phyloP scores from a whole-genome alignment of 1,139 yeast genomes.

The Blastobotrys apis region DNA sequence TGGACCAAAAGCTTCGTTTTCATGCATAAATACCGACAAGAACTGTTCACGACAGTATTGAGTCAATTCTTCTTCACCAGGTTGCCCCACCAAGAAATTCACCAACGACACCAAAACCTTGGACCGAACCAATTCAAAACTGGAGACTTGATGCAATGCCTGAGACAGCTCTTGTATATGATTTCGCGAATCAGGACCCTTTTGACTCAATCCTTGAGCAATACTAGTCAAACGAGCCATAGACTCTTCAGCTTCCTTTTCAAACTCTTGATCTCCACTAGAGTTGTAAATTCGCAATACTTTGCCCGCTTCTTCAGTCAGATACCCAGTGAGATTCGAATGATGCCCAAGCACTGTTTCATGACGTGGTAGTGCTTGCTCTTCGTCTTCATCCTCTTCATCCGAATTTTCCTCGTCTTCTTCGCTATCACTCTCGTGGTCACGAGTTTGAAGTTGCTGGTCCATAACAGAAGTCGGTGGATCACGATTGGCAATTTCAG shows the following conservation, averaged over 20 bases:
- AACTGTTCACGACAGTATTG: slow-evolving; percentile 40
- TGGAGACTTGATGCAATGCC: slow-evolving; percentile 47
- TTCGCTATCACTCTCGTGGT: slow-evolving; percentile 18
- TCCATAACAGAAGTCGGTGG: slow-evolving; percentile 5
- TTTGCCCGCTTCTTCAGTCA: slow-evolving; percentile 19
- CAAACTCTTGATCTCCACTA: slow-evolving; percentile 29
- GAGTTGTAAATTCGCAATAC: slow-evolving; percentile 19
- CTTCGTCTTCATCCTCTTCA: slow-evolving; percentile 21
- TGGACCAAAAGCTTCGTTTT: slow-evolving; percentile 22
- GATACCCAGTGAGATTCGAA: slow-evolving; percentile 24
- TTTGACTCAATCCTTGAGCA: slow-evolving; percentile 17
- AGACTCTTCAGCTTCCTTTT: slow-evolving; percentile 27
- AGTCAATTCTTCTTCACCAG: slow-evolving; percentile 23
- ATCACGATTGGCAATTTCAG: slow-evolving; percentile 17
- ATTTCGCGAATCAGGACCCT: slow-evolving; percentile 23
- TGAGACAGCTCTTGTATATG: slow-evolving; percentile 46
- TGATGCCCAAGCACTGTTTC: slow-evolving; percentile 10
- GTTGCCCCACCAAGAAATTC: slow-evolving; percentile 36
- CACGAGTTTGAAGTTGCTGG: slow-evolving; percentile 14
- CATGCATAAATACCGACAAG: slow-evolving; percentile 43
- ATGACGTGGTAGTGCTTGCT: slow-evolving; percentile 17
- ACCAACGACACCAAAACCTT: slow-evolving; percentile 55
- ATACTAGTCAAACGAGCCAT: slow-evolving; percentile 21
- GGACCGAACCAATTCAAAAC: slow-evolving; percentile 71
- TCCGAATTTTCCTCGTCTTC: slow-evolving; percentile 18